These are phyloP conservation scores for Neurospora africana DNA, from an alignment of 495 filamentous ascomycete genomes.

Conservation along the genomic window DNA sequence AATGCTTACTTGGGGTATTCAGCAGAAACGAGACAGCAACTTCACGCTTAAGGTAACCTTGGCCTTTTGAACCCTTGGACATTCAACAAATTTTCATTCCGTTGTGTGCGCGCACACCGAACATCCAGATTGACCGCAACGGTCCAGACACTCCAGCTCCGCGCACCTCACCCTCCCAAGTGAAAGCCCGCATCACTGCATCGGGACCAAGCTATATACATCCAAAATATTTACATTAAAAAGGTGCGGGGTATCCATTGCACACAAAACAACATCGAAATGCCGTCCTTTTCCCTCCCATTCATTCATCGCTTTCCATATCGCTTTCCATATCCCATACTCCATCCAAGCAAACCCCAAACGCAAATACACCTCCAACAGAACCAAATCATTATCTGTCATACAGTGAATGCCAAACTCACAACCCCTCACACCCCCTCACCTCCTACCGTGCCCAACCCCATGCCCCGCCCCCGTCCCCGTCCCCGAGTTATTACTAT, in stretches of 20 bases:
- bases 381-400: neutral
- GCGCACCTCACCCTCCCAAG: neutral
- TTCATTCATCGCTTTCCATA: neutral
- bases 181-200: neutral
- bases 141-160: neutral
- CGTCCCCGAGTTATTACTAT: conserved; percentile 9
- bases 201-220: neutral
- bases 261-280: neutral
- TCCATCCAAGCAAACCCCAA: neutral
- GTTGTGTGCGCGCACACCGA: neutral
- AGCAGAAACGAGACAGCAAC: neutral
- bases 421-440: neutral
- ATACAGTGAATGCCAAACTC: neutral
- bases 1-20: neutral
- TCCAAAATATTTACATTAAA: neutral
- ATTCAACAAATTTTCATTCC: neutral
- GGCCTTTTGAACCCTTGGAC: neutral
- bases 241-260: neutral
- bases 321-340: neutral
- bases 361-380: neutral
- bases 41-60: neutral
- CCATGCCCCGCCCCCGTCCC: neutral
- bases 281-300: neutral
- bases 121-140: neutral
- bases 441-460: neutral